phyloP scores from a whole-genome alignment of 805 yeast species.

The Tetrapisispora namnaoensis region DNA sequence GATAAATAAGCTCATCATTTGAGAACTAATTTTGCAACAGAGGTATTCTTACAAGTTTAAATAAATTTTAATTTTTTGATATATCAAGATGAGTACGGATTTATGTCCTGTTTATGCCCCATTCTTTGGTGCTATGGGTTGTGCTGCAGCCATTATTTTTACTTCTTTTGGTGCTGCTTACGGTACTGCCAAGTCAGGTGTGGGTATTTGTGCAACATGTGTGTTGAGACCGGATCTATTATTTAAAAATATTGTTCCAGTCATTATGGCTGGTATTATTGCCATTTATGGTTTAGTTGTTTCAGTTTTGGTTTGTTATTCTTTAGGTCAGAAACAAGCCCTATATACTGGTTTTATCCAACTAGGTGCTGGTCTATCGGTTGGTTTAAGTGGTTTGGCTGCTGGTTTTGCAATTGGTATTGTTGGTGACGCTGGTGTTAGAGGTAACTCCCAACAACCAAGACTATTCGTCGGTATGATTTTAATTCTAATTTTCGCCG shows the following conservation, averaged over 20 bases:
- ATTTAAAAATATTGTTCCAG: slow-evolving; percentile 91
- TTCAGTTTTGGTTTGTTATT: slow-evolving; percentile 85
- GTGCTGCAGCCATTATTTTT: slow-evolving; percentile 98
- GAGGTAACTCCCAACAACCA: slow-evolving; percentile 98
- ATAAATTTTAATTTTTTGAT: background rate
- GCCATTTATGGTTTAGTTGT: slow-evolving; percentile 97
- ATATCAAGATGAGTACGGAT: slow-evolving; percentile 21
- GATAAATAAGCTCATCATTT: too few species aligned
- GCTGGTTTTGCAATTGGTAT: slow-evolving; percentile 99
- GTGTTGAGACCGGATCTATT: slow-evolving; percentile 94
- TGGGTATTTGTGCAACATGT: slow-evolving; percentile 97
- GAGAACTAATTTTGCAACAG: background rate
- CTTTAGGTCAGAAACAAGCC: slow-evolving; percentile 83
- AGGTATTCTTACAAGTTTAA: background rate
- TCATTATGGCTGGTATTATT: slow-evolving; percentile 98
- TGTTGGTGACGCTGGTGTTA: slow-evolving; percentile 98
- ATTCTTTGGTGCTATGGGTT: slow-evolving; percentile 98
- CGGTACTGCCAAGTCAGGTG: slow-evolving; percentile 99
- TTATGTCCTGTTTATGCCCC: slow-evolving; percentile 50
- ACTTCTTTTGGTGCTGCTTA: slow-evolving; percentile 98
- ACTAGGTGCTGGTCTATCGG: slow-evolving; percentile 95
- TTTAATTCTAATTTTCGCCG: slow-evolving; percentile 96
- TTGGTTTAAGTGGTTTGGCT: slow-evolving; percentile 94
- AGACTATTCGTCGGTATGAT: slow-evolving; percentile 98
- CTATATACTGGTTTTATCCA: slow-evolving; percentile 96